Evolutionary conservation across 352 stramenopile genomes (phyloP).

Genomic region (Pythium oligandrum): DNA sequence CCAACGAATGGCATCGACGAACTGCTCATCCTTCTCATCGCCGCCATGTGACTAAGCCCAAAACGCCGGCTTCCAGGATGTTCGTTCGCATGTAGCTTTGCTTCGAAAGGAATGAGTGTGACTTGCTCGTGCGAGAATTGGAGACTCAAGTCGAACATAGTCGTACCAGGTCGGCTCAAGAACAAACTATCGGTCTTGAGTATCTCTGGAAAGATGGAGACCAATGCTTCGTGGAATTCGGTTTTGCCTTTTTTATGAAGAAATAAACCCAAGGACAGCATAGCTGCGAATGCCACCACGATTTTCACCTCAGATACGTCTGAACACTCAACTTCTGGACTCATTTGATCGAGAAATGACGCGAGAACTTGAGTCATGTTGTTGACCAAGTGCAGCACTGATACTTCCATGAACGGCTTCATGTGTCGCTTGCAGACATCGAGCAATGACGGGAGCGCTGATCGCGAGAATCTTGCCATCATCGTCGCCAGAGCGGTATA

Average conservation of each 20-base stretch:
- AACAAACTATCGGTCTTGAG: not conserved
- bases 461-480: constrained; percentile 43
- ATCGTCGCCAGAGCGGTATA: constrained; percentile 17
- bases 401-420: constrained; percentile 34
- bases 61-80: too few species aligned
- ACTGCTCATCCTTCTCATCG: too few species aligned
- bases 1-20: not conserved
- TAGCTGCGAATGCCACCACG: constrained; percentile 26
- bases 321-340: constrained; percentile 8
- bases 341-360: constrained; percentile 31
- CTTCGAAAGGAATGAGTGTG: constrained; percentile 5
- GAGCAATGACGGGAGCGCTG: constrained; percentile 35
- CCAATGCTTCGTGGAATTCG: constrained; percentile 12
- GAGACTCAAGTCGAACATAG: constrained; percentile 14
- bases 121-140: constrained; percentile 8
- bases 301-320: constrained; percentile 24
- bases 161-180: constrained; percentile 1
- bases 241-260: constrained; percentile 5
- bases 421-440: constrained; percentile 48
- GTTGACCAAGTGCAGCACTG: constrained; percentile 32
- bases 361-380: constrained; percentile 43
- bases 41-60: too few species aligned
- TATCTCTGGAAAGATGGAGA: constrained; percentile 8
- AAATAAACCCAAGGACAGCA: constrained; percentile 13
- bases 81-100: not conserved